Percentiles rank a stretch among this genome's conserved stretches.
Conservation (phyloP, 257 asterid genomes). For the Solanum pennellii region DNA sequence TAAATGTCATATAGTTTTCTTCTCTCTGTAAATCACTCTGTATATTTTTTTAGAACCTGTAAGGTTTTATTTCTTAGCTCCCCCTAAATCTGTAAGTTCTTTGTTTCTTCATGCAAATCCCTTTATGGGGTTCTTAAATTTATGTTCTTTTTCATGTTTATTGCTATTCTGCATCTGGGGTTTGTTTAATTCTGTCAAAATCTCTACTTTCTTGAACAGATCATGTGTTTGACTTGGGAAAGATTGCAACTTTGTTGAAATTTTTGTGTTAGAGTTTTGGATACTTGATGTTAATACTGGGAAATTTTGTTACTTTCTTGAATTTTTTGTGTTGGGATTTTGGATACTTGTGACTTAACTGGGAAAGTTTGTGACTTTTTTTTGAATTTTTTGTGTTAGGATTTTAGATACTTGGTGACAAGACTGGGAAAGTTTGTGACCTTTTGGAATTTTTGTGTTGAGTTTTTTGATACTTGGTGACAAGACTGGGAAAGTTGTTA, state of each 20-base stretch:
- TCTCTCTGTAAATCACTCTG: not conserved
- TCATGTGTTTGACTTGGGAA: not conserved
- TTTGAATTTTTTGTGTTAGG: not conserved
- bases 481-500: too few species aligned
- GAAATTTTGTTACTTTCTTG: not conserved
- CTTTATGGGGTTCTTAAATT: not conserved
- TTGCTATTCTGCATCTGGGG: not conserved
- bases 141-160: not conserved
- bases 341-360: too few species aligned
- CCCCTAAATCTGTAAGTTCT: not conserved
- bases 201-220: not conserved
- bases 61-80: not conserved
- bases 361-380: not conserved
- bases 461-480: not conserved
- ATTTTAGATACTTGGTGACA: not conserved
- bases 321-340: not conserved
- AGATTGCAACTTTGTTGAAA: not conserved
- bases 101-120: not conserved
- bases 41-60: not conserved
- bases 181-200: not conserved
- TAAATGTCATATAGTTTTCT: not conserved
- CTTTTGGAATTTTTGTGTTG: not conserved
- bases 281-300: not conserved
- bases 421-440: not conserved
- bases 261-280: not conserved